Conservation (phyloP, 2,329 filamentous ascomycete species). For the Venturia asperata region DNA sequence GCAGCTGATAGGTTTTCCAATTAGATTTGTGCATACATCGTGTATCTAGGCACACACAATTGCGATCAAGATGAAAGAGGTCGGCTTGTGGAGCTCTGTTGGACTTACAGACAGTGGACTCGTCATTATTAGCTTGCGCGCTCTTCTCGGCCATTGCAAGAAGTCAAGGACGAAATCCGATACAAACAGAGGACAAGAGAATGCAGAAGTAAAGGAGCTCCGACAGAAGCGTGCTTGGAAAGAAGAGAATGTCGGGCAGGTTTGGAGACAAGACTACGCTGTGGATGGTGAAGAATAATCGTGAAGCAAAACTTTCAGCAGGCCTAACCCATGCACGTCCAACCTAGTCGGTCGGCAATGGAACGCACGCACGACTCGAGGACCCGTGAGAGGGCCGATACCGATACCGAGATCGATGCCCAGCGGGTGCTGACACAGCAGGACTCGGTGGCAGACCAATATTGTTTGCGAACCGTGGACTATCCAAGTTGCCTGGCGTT, state of each 20-base stretch:
- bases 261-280: not conserved
- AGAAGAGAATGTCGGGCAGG: not conserved
- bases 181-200: not conserved
- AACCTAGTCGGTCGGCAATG: no score
- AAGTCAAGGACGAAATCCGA: not conserved
- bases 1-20: not conserved
- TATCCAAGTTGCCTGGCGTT: no score
- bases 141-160: constrained; percentile 12
- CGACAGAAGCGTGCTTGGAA: not conserved
- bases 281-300: not conserved
- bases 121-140: constrained; percentile 1
- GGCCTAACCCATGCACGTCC: no score
- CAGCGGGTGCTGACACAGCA: no score
- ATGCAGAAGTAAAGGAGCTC: not conserved
- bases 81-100: not conserved
- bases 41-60: not conserved
- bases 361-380: no score
- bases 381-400: no score
- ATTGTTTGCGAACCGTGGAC: no score
- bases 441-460: no score
- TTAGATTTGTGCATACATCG: not conserved
- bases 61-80: not conserved
- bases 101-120: constrained; percentile 5
- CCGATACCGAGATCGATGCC: no score
- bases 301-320: constrained; percentile 1